phyloP scores from a whole-genome alignment of 805 yeast genomes.

The Jamesozyma piceae region DNA sequence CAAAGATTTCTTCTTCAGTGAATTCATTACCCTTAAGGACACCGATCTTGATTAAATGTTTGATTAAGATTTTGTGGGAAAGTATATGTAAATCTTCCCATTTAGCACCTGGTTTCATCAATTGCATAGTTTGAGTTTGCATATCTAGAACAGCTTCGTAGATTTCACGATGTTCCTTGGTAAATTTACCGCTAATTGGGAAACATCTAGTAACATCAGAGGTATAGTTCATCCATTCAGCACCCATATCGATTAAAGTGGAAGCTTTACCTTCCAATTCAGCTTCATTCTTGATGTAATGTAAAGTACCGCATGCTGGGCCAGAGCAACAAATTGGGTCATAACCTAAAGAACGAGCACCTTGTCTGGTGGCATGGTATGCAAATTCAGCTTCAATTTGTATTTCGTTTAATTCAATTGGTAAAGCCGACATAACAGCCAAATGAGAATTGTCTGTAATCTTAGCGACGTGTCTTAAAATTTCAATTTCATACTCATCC shows the following conservation, averaged over 20 bases:
- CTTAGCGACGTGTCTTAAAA: constrained; percentile 70
- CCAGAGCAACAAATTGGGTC: constrained; percentile 97
- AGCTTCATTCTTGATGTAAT: constrained; percentile 77
- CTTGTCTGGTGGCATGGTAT: constrained; percentile 89
- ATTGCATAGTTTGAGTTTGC: constrained; percentile 65
- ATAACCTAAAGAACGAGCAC: constrained; percentile 79
- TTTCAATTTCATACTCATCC: constrained; percentile 68
- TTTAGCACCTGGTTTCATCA: constrained; percentile 66
- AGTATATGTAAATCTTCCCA: constrained; percentile 83
- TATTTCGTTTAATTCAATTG: constrained; percentile 78
- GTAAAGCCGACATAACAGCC: constrained; percentile 88
- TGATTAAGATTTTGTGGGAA: constrained; percentile 71
- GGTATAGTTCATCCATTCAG: constrained; percentile 91
- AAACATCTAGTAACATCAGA: constrained; percentile 92
- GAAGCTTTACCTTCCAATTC: constrained; percentile 48
- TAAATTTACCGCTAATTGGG: constrained; percentile 87
- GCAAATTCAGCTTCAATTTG: constrained; percentile 94
- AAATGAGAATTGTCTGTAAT: constrained; percentile 83
- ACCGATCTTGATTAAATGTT: constrained; percentile 63
- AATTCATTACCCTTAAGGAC: constrained; percentile 49
- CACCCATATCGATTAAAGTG: constrained; percentile 89
- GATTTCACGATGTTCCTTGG: constrained; percentile 74
- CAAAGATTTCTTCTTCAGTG: constrained; percentile 55
- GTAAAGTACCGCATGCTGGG: constrained; percentile 81
- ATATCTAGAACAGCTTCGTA: constrained; percentile 73